phyloP scores from a whole-genome alignment of 495 filamentous ascomycete genomes.

The Annulohypoxylon moriforme region DNA sequence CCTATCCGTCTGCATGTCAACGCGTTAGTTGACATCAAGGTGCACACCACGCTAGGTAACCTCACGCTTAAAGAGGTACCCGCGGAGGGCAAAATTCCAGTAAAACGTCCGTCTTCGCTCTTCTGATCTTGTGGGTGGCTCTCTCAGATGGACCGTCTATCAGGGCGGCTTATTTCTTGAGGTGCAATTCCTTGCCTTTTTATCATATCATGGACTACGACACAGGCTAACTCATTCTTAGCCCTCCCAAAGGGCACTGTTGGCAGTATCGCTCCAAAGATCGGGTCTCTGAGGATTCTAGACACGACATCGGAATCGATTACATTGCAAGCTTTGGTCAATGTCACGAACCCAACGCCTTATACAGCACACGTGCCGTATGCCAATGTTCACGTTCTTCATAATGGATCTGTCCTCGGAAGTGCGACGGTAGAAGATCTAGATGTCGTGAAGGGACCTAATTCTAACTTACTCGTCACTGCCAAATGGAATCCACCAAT shows the following conservation, averaged over 20 bases:
- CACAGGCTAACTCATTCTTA: conserved; percentile 46
- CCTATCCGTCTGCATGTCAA: conserved; percentile 73
- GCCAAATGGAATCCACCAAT: conserved; percentile 78
- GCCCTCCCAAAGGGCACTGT: conserved; percentile 56
- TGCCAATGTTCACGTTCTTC: conserved; percentile 76
- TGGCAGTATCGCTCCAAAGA: conserved; percentile 65
- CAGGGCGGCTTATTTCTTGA: conserved; percentile 30
- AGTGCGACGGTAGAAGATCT: conserved; percentile 73
- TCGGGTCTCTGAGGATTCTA: conserved; percentile 72
- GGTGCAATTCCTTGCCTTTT: conserved; percentile 38
- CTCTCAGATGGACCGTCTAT: conserved; percentile 42
- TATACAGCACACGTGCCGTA: conserved; percentile 86
- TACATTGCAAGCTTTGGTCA: conserved; percentile 73
- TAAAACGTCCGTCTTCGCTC: conserved; percentile 79
- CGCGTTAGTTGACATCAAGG: conserved; percentile 84
- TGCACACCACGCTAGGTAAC: conserved; percentile 81
- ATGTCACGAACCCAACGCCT: conserved; percentile 88
- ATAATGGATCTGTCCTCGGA: conserved; percentile 78
- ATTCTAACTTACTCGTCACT: conserved; percentile 74
- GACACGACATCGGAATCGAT: conserved; percentile 76
- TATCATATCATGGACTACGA: conserved; percentile 8
- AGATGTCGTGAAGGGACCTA: conserved; percentile 72
- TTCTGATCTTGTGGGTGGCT: conserved; percentile 62
- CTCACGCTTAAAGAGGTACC: conserved; percentile 84
- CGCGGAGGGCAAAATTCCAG: conserved; percentile 82